Base-by-base conservation (phyloP, 345 rosid genomes). In the Eucalyptus albens region DNA sequence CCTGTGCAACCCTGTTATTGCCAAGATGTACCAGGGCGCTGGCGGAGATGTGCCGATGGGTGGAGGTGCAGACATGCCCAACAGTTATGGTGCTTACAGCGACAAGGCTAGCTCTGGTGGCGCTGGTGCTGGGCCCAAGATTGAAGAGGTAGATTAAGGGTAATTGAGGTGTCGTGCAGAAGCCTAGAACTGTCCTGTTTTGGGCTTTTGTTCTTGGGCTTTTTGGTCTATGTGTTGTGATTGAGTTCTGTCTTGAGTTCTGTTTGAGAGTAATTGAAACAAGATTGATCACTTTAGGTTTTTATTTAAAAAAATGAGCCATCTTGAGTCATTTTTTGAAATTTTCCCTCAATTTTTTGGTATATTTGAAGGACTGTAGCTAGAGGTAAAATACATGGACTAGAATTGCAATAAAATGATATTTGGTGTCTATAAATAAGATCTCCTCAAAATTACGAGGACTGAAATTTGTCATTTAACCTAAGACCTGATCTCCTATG, bases 101-200 rank as follows among this genome's bases (percentile, higher is more conserved):
- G 81, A 29, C 37, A 88, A 50, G 42, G 59, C 69, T 17, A 45
- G 65, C 40, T 85, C 89, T 5, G 86, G 88, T 44, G 65, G 86
- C 15, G 31, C 85, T 7, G 89, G 91, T 82, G 59, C 80, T 9
- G 91, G 91, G 29, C 91, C 91, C 42, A 90, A 88, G 90, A 90
- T 90, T 88, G 89, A 90, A 69, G 91, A 90, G 56, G 91, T 90
- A 9, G 88, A 87, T 42, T 85, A 29, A 69, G 86, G 86, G 85
- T 2, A 11, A 77, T 21, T 11, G 85, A 77, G 47, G 85, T 21
- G 29, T 40, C 13, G 29, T 21, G 47, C 29, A 77, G 85, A 77
- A 77, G 47, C 82, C 82, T 33, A 37, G 27, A 11, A 27, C 27
- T 77, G 47, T 77, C 47, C 15, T 77, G 27, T 40, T 77, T 77